Base-by-base conservation (phyloP, 257 asterid genomes). In the Plantago major region DNA sequence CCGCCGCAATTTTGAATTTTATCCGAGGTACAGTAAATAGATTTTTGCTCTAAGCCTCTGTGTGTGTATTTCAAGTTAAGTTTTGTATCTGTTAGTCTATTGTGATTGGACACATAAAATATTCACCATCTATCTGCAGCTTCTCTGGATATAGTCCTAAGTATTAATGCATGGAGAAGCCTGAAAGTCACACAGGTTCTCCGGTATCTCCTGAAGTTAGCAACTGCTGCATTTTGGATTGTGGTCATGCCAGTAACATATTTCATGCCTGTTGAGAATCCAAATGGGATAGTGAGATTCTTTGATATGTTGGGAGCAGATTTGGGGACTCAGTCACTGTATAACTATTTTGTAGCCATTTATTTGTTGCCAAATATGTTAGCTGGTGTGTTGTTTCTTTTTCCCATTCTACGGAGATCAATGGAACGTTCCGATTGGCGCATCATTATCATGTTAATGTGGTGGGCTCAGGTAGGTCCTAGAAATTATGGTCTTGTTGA, bases 391-490 rank as follows among this genome's bases (percentile, higher is more conserved):
- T 66, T 93, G 47, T 93, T 93, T 78, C 71, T 89, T 56, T 78
- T 87, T 64, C 99, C 99, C 53, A 82, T 72, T 74, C 56, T 93
- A 55, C 83, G 96, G 76, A 82, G 83, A 77, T 55, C 90, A 55
- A 64, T 93, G 86, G 99, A 93, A 66, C 89, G 91, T 54, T 85
- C 99, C 52, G 82, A 87, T 74, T 76, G 88, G 82, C 86, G 84
- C 55, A 69, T 89, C 48, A 56, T 89, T 69, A 69, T 52, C 74
- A 63, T 87, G 33, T 75, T 93, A 42, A 77, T 89, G 95, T 93
- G 99, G 99, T 93, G 99, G 99, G 78, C 97, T 64, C 99, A 87
- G 85, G 99, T 82, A 66, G 60, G 84, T 66, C 50, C 58, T 48
- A 7, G 60, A 9, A 47, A 55, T 42, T 66, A 65, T 65, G 46